Conservation (phyloP, 768 basidiomycete species). For the Ramaria sp. region DNA sequence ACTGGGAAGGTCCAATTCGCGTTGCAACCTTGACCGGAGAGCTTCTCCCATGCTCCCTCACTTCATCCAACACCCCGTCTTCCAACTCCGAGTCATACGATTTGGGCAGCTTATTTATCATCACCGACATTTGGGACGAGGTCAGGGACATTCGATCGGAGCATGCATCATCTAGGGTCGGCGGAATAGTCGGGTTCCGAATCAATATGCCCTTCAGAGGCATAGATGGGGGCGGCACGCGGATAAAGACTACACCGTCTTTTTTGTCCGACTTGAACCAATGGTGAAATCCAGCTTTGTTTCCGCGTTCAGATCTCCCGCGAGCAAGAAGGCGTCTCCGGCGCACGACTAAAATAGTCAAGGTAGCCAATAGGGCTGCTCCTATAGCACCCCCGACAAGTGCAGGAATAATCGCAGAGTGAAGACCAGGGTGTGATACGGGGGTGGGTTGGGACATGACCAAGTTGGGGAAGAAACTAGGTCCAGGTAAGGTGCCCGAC, state of each 20-base stretch:
- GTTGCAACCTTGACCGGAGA: background rate
- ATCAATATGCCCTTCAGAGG: background rate
- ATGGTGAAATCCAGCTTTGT: background rate
- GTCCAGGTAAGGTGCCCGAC: background rate
- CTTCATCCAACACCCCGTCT: background rate
- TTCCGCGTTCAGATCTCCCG: background rate
- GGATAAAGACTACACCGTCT: background rate
- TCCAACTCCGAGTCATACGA: background rate
- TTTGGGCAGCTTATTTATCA: background rate
- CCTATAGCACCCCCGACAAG: background rate
- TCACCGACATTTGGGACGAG: background rate
- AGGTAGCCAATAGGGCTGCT: background rate
- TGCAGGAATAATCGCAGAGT: background rate
- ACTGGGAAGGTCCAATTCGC: slow-evolving; percentile 1
- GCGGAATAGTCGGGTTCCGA: background rate
- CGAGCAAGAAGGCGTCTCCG: background rate
- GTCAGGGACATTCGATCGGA: background rate
- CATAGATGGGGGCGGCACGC: background rate
- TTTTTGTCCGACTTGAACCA: background rate
- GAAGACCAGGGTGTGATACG: background rate
- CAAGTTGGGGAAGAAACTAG: background rate
- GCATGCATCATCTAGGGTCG: background rate
- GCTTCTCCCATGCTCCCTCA: background rate
- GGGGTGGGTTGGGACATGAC: background rate
- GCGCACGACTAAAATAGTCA: background rate